Evolutionary conservation across 1,139 yeast species (phyloP), one percentile per base, ranked within the genome.

Genomic region (Hanseniaspora gamundiae): DNA sequence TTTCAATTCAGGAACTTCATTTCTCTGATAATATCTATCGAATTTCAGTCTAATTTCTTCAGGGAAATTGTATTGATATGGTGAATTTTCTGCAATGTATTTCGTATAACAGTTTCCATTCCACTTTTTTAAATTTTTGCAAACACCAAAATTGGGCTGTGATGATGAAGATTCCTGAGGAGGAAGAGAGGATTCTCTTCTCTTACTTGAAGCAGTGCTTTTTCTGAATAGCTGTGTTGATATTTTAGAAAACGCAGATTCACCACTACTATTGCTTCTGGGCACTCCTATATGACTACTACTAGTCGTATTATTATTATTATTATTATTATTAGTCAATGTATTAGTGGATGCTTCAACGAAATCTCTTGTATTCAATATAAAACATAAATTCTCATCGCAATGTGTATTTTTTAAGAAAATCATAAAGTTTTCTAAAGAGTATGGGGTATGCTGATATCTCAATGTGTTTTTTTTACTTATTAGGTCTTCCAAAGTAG

Each of bases 21-120:
- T 41, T 2, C 36, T 22, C n/a, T 14, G 29, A 40, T 48, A 49
- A 42, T 54, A 52, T 16, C 42, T 44, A n/a, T 51, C 55, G 33
- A 59, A 58, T 7, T 45, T 43, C 20, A 47, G 50, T 38, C 52
- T 49, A 24, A 56, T 52, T 7, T 48, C 50, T 42, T 52, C 55
- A 8, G 62, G 61, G 33, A 59, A 48, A 44, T 59, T 59, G 40
- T 62, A 57, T 45, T 59, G 61, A 48, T 47, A 48, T 4, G 57
- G 55, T 5, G 62, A 51, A 45, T 58, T 52, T 17, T 49, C 52
- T 35, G 46, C 46, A 22, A 59, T 55, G 22, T 33, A 33, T 19
- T 33, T 17, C 2, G 19, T 7, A 33, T 33, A 33, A 17, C 36
- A 33, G 6, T 33, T 17, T 11, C 19, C 36, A 13, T 33, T 33